These are phyloP conservation scores for Globisporangium camurandrum DNA, from an alignment of 352 stramenopile genomes.

Conservation along the genomic window DNA sequence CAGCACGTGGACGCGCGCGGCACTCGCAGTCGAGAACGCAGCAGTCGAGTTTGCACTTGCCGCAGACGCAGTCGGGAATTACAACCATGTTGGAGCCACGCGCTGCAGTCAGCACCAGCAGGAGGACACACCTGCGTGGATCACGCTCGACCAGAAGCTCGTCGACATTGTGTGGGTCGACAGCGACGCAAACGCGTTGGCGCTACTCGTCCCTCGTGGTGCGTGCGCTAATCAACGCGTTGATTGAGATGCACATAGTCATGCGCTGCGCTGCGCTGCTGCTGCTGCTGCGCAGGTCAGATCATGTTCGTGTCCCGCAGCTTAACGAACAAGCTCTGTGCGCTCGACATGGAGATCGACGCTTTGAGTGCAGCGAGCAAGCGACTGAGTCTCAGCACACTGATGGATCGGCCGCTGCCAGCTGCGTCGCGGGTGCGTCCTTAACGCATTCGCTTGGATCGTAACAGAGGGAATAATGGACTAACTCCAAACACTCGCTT, in stretches of 20 bases:
- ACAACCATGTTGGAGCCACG: too few species aligned
- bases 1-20: neutral
- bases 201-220: constrained; percentile 25
- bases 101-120: too few species aligned
- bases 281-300: constrained; percentile 14
- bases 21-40: constrained; percentile 1
- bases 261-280: neutral
- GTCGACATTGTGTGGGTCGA: constrained; percentile 3
- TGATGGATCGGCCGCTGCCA: constrained; percentile 13
- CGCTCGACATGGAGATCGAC: constrained; percentile 10
- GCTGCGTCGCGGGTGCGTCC: constrained; percentile 12
- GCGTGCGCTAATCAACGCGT: neutral
- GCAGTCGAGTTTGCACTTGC: neutral
- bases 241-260: neutral
- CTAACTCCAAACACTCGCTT: too few species aligned
- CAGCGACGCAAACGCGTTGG: constrained; percentile 5
- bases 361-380: constrained; percentile 14
- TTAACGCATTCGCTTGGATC: neutral
- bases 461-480: neutral
- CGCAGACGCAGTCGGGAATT: neutral
- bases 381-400: constrained; percentile 13
- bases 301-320: constrained; percentile 2
- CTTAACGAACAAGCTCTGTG: neutral
- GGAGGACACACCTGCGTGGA: neutral
- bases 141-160: constrained; percentile 1